phyloP scores from a whole-genome alignment of 2,329 filamentous ascomycete genomes.

The Talaromyces piceae region DNA sequence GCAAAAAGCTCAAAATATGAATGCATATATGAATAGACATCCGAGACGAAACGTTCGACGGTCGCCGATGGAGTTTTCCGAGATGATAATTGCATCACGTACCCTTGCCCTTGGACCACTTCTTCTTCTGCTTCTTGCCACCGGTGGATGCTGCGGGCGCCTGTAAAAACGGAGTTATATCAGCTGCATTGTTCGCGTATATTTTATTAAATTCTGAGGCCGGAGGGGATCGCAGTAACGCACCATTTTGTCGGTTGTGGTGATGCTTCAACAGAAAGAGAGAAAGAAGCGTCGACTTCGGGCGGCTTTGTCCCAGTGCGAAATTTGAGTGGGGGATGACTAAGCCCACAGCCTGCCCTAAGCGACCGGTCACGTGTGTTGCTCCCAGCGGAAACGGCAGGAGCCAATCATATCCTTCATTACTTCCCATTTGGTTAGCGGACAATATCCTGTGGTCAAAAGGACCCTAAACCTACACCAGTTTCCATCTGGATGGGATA shows the following conservation, averaged over 20 bases:
- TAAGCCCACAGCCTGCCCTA: conserved; percentile 23
- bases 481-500: too few species aligned
- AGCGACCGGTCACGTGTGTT: conserved; percentile 21
- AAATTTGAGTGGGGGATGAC: conserved; percentile 34
- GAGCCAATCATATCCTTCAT: neutral
- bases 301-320: conserved; percentile 24
- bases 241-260: conserved; percentile 34
- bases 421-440: neutral
- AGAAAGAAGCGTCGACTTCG: conserved; percentile 18
- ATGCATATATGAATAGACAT: neutral
- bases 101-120: conserved; percentile 53
- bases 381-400: neutral
- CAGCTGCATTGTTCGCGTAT: conserved; percentile 3
- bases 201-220: neutral
- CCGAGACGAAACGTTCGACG: neutral
- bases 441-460: neutral
- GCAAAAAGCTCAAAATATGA: neutral
- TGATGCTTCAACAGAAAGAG: conserved; percentile 27
- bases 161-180: conserved; percentile 22
- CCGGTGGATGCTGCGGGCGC: conserved; percentile 41
- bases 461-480: too few species aligned
- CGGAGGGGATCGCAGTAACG: conserved; percentile 10
- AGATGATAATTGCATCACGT: conserved; percentile 22
- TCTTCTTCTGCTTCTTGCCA: conserved; percentile 50
- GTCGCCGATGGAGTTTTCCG: neutral